phyloP scores from a whole-genome alignment of 306 rosid species.

The Prunus mira region DNA sequence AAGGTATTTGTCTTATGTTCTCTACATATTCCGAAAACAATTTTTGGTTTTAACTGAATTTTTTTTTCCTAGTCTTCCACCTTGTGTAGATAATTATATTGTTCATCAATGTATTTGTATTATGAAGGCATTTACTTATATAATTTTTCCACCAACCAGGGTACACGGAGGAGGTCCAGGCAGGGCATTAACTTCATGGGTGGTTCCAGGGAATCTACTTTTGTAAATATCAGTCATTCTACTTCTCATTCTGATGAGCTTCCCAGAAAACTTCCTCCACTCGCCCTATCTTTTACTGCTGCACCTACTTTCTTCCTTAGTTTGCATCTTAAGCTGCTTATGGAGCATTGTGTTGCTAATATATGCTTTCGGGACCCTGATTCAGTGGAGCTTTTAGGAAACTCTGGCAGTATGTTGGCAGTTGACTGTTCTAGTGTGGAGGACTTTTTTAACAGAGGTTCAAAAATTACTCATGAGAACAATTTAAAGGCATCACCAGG shows the following conservation, averaged over 20 bases:
- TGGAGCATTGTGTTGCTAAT: slow-evolving; percentile 57
- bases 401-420: slow-evolving; percentile 29
- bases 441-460: slow-evolving; percentile 36
- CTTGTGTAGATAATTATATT: neutral
- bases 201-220: slow-evolving; percentile 44
- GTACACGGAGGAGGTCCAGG: slow-evolving; percentile 44
- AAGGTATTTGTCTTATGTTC: slow-evolving; percentile 51
- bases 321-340: slow-evolving; percentile 78
- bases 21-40: slow-evolving; percentile 6
- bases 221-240: slow-evolving; percentile 31
- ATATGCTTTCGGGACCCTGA: slow-evolving; percentile 41
- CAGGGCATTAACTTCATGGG: slow-evolving; percentile 59
- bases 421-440: slow-evolving; percentile 33
- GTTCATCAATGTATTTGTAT: slow-evolving; percentile 11
- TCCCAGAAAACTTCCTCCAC: slow-evolving; percentile 51
- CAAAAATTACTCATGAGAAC: slow-evolving; percentile 27
- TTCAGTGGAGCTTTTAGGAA: slow-evolving; percentile 39
- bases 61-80: neutral
- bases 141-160: slow-evolving; percentile 42
- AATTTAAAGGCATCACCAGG: slow-evolving; percentile 30
- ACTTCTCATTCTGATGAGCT: slow-evolving; percentile 37
- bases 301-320: slow-evolving; percentile 77
- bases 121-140: slow-evolving; percentile 27
- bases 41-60: neutral
- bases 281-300: slow-evolving; percentile 76